phyloP scores from a whole-genome alignment of 306 rosid species.

The Erythrophleum fordii region DNA sequence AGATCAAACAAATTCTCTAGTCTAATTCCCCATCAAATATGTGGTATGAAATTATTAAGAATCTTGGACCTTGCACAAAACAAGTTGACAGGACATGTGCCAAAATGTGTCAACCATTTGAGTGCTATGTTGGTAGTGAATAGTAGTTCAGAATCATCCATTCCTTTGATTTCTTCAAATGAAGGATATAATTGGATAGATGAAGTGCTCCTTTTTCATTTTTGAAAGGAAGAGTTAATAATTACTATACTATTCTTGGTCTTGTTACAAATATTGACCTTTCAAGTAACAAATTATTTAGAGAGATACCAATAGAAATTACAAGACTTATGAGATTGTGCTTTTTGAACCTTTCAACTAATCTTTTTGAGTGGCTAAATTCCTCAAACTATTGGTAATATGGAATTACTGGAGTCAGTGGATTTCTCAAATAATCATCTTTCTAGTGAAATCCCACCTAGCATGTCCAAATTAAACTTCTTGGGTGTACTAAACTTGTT shows the following conservation, averaged over 20 bases:
- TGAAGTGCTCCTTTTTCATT: not conserved
- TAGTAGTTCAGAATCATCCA: not conserved
- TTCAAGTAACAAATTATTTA: slow-evolving; percentile 17
- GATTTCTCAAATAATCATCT: slow-evolving; percentile 45
- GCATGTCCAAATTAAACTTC: slow-evolving; percentile 31
- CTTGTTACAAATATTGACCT: slow-evolving; percentile 36
- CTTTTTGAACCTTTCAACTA: slow-evolving; percentile 38
- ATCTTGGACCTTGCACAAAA: slow-evolving; percentile 36
- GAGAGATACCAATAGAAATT: slow-evolving; percentile 33
- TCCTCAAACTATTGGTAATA: slow-evolving; percentile 35
- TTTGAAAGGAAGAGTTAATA: slow-evolving; percentile 41
- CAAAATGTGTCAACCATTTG: slow-evolving; percentile 37
- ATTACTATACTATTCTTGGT: slow-evolving; percentile 23
- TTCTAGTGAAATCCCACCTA: slow-evolving; percentile 37
- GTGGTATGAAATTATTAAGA: slow-evolving; percentile 11
- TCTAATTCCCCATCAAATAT: slow-evolving; percentile 29
- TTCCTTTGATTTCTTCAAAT: too few relatives aligned
- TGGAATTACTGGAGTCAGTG: slow-evolving; percentile 11
- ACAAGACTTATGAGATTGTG: slow-evolving; percentile 4
- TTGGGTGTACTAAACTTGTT: slow-evolving; percentile 39
- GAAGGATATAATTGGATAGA: too few relatives aligned
- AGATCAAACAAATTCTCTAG: slow-evolving; percentile 29
- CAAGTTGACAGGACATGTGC: slow-evolving; percentile 11
- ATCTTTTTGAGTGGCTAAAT: slow-evolving; percentile 34
- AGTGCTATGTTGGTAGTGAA: slow-evolving; percentile 7